These are phyloP conservation scores for Aspergillus coremiiformis DNA, from an alignment of 495 filamentous ascomycete genomes.

Conservation along the genomic window DNA sequence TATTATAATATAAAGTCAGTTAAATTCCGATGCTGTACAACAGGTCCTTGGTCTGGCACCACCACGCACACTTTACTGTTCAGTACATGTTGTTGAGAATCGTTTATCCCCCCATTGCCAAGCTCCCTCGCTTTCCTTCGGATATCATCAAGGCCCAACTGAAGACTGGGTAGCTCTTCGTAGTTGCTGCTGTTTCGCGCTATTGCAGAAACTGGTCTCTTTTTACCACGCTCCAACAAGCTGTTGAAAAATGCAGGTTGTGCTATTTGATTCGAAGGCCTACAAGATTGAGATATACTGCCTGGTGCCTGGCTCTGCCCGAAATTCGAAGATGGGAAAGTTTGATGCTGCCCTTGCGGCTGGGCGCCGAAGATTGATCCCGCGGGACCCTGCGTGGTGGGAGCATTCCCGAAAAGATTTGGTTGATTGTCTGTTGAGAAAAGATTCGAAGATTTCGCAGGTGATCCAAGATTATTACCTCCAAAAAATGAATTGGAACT, in stretches of 20 bases:
- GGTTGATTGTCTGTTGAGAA: constrained; percentile 32
- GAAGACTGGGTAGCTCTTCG: constrained; percentile 50
- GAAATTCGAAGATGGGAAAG: constrained; percentile 25
- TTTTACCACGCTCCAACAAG: constrained; percentile 66
- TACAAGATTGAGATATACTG: constrained; percentile 13
- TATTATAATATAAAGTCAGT: constrained; percentile 16
- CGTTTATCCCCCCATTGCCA: constrained; percentile 45
- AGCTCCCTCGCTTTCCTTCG: constrained; percentile 75
- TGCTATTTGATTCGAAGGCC: constrained; percentile 25
- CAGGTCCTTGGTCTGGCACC: not conserved
- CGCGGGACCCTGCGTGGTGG: constrained; percentile 20
- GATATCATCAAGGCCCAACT: constrained; percentile 81
- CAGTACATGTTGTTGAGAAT: constrained; percentile 35
- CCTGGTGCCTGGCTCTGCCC: constrained; percentile 25
- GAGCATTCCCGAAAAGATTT: constrained; percentile 21
- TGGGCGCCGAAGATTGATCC: constrained; percentile 26
- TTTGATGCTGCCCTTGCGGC: constrained; percentile 29
- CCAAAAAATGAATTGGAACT: constrained; percentile 32
- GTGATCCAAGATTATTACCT: constrained; percentile 24
- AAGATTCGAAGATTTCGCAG: constrained; percentile 24
- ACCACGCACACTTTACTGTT: constrained; percentile 58
- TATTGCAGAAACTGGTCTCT: constrained; percentile 35
- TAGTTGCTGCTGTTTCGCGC: constrained; percentile 37
- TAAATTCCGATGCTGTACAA: not conserved
- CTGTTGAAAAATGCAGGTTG: constrained; percentile 79